These are phyloP conservation scores for Solidago caesia DNA, from an alignment of 129 eudicot species.

Conservation along the genomic window DNA sequence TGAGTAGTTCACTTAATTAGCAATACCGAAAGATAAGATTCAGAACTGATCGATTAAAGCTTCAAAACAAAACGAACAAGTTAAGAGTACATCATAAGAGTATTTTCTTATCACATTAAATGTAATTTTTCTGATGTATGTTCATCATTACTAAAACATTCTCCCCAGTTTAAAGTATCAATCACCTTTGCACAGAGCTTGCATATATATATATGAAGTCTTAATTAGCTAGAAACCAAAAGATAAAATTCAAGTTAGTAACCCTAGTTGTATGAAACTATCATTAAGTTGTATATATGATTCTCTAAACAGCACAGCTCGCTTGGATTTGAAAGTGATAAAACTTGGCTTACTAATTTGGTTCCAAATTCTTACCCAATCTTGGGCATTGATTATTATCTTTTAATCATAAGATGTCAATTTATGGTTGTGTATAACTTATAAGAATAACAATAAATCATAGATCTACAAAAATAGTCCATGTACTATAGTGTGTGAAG, in stretches of 20 bases:
- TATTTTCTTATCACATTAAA: slow-evolving; percentile 6
- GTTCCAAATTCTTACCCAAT: background rate
- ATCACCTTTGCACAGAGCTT: background rate
- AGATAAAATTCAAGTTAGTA: background rate
- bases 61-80: slow-evolving; percentile 17
- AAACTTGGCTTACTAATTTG: background rate
- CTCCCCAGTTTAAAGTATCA: background rate
- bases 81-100: background rate
- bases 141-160: background rate
- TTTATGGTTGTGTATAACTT: background rate
- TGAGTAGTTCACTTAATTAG: no score
- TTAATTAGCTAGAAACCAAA: slow-evolving; percentile 10
- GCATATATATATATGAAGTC: background rate
- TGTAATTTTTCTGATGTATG: slow-evolving; percentile 3
- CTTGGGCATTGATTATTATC: background rate
- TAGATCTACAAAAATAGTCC: slow-evolving; percentile 22
- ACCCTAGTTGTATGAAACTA: slow-evolving; percentile 8
- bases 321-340: background rate
- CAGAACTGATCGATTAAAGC: background rate
- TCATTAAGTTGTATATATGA: background rate
- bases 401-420: slow-evolving; percentile 10
- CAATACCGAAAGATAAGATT: background rate
- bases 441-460: slow-evolving; percentile 3
- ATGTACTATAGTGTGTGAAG: background rate
- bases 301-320: background rate